These are phyloP conservation scores for Cryphonectria parasitica DNA, from an alignment of 2,329 filamentous ascomycete species.

Conservation along the genomic window DNA sequence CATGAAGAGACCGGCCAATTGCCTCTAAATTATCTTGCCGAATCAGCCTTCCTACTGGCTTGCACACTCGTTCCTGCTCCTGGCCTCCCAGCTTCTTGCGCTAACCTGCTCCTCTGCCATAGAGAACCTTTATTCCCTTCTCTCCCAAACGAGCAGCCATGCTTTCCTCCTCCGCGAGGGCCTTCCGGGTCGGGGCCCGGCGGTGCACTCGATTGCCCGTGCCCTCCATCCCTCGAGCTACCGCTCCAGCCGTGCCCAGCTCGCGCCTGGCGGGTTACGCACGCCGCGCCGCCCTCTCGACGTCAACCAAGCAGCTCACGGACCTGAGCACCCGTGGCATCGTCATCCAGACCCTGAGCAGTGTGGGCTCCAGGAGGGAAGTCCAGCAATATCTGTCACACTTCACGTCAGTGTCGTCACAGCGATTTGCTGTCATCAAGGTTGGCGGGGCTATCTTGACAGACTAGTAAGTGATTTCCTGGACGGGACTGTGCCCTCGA, in stretches of 20 bases:
- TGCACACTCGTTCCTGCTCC: neutral
- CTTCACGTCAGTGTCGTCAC: slow-evolving; percentile 93
- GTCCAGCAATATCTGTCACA: slow-evolving; percentile 97
- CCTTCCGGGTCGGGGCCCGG: slow-evolving; percentile 49
- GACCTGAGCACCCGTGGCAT: slow-evolving; percentile 73
- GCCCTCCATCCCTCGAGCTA: slow-evolving; percentile 15
- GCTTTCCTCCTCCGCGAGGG: slow-evolving; percentile 47
- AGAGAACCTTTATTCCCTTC: slow-evolving; percentile 3
- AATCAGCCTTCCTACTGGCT: neutral
- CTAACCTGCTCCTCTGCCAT: neutral
- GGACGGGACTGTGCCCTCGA: neutral
- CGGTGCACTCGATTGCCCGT: slow-evolving; percentile 41
- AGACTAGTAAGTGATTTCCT: slow-evolving; percentile 59
- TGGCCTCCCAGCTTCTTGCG: neutral
- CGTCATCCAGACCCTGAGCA: slow-evolving; percentile 88
- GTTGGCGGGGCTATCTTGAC: slow-evolving; percentile 95
- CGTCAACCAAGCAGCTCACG: slow-evolving; percentile 40
- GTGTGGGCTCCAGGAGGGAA: slow-evolving; percentile 94
- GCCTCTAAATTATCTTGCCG: neutral
- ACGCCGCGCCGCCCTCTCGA: slow-evolving; percentile 39
- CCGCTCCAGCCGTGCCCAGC: slow-evolving; percentile 21
- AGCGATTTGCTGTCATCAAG: slow-evolving; percentile 98
- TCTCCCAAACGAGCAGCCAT: slow-evolving; percentile 36
- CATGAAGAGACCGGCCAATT: neutral
- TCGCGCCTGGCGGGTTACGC: slow-evolving; percentile 30